Evolutionary conservation across 1,139 yeast species (phyloP).

Genomic region (Candida pseudocylindracea): DNA sequence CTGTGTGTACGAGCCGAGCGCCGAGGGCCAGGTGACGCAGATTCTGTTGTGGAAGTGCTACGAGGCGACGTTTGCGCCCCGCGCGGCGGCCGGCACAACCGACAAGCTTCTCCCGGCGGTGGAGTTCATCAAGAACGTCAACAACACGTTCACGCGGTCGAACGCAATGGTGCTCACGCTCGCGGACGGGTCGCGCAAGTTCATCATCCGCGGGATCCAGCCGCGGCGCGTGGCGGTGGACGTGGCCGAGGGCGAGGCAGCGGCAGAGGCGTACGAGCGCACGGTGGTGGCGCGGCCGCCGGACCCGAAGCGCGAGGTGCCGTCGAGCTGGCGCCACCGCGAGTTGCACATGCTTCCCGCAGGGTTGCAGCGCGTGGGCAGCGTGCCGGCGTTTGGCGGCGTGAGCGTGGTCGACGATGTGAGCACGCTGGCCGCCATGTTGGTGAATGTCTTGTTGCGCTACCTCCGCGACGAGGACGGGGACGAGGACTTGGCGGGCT

Average conservation of each 20-base stretch:
- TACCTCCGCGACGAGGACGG: too few relatives aligned
- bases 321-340: background rate
- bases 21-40: slow-evolving; percentile 74
- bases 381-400: slow-evolving; percentile 1
- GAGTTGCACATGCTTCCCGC: too few relatives aligned
- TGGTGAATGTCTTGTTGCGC: too few relatives aligned
- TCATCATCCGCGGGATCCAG: slow-evolving; percentile 72
- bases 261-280: slow-evolving; percentile 7
- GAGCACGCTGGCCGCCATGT: too few relatives aligned
- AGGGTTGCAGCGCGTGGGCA: slow-evolving; percentile 6
- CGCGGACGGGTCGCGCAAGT: slow-evolving; percentile 34
- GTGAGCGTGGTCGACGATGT: slow-evolving; percentile 2
- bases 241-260: slow-evolving; percentile 21
- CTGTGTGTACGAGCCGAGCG: slow-evolving; percentile 59
- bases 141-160: slow-evolving; percentile 75
- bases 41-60: slow-evolving; percentile 91
- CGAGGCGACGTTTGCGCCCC: slow-evolving; percentile 52
- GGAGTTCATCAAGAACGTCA: slow-evolving; percentile 85
- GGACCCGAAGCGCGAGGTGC: background rate
- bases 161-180: slow-evolving; percentile 77
- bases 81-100: slow-evolving; percentile 16
- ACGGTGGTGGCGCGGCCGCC: background rate
- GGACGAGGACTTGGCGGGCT: too few relatives aligned
- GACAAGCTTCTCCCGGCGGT: slow-evolving; percentile 73
- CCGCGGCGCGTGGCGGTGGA: slow-evolving; percentile 20